Evolutionary conservation across 2,329 filamentous ascomycete genomes (phyloP).

Genomic region (Xenosphaeropsis pyriputrescens): DNA sequence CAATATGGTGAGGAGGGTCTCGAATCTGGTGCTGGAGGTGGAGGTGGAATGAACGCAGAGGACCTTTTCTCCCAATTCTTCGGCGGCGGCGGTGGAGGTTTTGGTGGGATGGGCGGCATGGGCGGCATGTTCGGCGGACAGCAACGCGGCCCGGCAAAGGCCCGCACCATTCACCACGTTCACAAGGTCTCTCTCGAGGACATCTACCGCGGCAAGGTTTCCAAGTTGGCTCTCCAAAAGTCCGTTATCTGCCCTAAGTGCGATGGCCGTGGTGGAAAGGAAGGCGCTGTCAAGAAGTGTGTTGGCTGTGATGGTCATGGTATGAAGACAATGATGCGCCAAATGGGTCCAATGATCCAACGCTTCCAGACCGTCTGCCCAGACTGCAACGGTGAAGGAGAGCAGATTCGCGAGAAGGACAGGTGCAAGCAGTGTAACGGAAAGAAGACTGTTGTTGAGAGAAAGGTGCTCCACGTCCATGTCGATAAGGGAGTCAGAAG

Average conservation of each 20-base stretch:
- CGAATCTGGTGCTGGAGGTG: conserved; percentile 68
- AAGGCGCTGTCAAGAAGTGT: conserved; percentile 92
- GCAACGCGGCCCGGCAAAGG: conserved; percentile 69
- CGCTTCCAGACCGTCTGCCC: conserved; percentile 98
- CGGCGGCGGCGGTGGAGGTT: conserved; percentile 46
- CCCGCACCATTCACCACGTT: conserved; percentile 91
- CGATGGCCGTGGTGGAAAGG: conserved; percentile 88
- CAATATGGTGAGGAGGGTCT: conserved; percentile 96
- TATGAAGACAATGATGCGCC: conserved; percentile 99
- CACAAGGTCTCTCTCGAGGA: conserved; percentile 98
- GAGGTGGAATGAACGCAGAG: conserved; percentile 82
- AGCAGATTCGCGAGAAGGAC: conserved; percentile 93
- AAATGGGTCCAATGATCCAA: conserved; percentile 99
- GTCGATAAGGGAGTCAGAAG: conserved; percentile 89
- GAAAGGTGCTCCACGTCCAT: conserved; percentile 96
- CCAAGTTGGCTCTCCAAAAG: conserved; percentile 92
- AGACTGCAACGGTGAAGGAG: conserved; percentile 94
- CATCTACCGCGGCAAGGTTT: conserved; percentile 95
- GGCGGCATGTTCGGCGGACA: conserved; percentile 65
- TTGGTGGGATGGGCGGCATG: conserved; percentile 54
- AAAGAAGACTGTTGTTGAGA: conserved; percentile 96
- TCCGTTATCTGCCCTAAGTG: conserved; percentile 95
- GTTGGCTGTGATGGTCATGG: conserved; percentile 80
- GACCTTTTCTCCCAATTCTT: conserved; percentile 98
- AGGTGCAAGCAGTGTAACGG: conserved; percentile 92